phyloP scores from a whole-genome alignment of 2,329 filamentous ascomycete species.

The Neurospora crassa region DNA sequence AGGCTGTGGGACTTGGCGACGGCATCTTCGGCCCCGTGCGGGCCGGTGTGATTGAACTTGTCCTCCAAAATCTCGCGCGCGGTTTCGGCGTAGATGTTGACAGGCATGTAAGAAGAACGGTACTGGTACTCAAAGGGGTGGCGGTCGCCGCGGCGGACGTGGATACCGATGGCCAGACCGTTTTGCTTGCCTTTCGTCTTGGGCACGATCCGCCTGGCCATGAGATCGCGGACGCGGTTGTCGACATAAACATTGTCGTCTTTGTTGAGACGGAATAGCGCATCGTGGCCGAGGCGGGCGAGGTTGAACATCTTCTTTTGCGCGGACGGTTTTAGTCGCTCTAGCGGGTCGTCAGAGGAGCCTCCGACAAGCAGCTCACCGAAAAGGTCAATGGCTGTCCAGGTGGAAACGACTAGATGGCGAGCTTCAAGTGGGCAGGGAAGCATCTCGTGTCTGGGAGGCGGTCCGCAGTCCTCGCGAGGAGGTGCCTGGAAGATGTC shows the following conservation, averaged over 20 bases:
- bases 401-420: constrained; percentile 64
- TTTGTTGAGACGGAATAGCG: constrained; percentile 58
- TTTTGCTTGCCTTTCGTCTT: constrained; percentile 28
- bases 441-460: constrained; percentile 64
- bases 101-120: constrained; percentile 66
- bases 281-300: constrained; percentile 60
- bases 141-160: constrained; percentile 71
- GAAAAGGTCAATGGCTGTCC: constrained; percentile 57
- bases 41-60: constrained; percentile 32
- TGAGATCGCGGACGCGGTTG: constrained; percentile 47
- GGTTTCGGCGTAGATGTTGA: constrained; percentile 55
- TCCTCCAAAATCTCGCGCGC: constrained; percentile 45
- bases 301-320: constrained; percentile 58
- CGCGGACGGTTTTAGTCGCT: constrained; percentile 38
- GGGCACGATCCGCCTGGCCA: constrained; percentile 30
- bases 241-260: constrained; percentile 59
- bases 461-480: constrained; percentile 55
- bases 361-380: constrained; percentile 35
- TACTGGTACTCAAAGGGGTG: constrained; percentile 73
- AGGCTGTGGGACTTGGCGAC: constrained; percentile 34
- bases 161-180: constrained; percentile 56
- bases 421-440: constrained; percentile 69
- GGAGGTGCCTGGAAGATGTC: constrained; percentile 64
- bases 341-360: constrained; percentile 33
- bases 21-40: constrained; percentile 24